phyloP scores from a whole-genome alignment of 306 rosid genomes.

The Purshia tridentata region DNA sequence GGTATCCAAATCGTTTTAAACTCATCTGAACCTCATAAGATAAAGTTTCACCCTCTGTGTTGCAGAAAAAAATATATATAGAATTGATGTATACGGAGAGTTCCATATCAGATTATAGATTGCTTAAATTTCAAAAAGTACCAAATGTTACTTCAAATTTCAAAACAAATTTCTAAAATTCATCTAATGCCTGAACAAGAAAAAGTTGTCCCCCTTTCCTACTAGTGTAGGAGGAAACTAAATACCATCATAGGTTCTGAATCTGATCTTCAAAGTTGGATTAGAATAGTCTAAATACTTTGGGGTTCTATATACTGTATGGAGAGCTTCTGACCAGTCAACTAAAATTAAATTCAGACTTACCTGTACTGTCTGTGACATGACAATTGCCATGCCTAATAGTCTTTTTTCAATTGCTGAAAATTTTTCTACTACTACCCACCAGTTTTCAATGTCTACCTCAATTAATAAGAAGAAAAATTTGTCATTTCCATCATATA shows the following conservation, averaged over 20 bases:
- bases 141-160: too few relatives aligned
- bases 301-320: background rate
- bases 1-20: too few relatives aligned
- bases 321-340: conserved; percentile 17
- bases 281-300: background rate
- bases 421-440: background rate
- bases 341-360: background rate
- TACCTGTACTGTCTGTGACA: background rate
- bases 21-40: too few relatives aligned
- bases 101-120: too few relatives aligned
- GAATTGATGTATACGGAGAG: too few relatives aligned
- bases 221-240: too few relatives aligned
- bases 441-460: conserved; percentile 1
- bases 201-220: too few relatives aligned
- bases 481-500: background rate
- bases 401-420: background rate
- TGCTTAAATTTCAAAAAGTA: too few relatives aligned
- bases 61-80: too few relatives aligned
- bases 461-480: conserved; percentile 4
- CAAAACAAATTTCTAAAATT: too few relatives aligned
- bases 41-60: too few relatives aligned
- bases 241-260: background rate
- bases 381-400: conserved; percentile 10
- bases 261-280: background rate
- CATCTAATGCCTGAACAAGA: too few relatives aligned